Conservation (phyloP, 2,329 filamentous ascomycete genomes). For the Nakataea oryzae region DNA sequence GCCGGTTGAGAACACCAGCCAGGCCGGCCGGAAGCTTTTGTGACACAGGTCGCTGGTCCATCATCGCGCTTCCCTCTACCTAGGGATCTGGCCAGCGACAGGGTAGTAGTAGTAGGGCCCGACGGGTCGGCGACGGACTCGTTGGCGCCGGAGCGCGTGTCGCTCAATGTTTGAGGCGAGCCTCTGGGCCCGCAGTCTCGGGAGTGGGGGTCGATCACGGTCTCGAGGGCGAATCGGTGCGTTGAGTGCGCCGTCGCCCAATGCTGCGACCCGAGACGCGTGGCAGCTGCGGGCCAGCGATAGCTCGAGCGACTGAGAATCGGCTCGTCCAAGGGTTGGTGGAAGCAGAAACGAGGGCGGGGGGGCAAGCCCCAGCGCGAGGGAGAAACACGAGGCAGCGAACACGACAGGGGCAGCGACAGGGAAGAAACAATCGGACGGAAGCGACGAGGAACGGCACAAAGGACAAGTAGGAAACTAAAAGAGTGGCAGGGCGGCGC, state of each 20-base stretch:
- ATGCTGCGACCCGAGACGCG: not conserved
- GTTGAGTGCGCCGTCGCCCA: not conserved
- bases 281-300: not conserved
- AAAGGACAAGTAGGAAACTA: not conserved
- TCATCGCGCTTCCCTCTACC: slow-evolving; percentile 9
- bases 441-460: not conserved
- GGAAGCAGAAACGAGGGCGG: not conserved
- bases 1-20: slow-evolving; percentile 39
- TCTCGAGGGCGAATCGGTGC: not conserved
- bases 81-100: not conserved
- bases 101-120: not conserved
- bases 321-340: not conserved
- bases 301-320: not conserved
- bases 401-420: not conserved
- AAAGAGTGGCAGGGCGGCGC: not conserved
- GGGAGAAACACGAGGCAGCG: not conserved
- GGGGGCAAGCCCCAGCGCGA: not conserved
- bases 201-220: not conserved
- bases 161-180: not conserved
- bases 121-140: not conserved
- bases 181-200: not conserved
- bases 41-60: slow-evolving; percentile 27
- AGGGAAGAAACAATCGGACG: not conserved
- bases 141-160: not conserved
- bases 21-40: slow-evolving; percentile 37